phyloP scores from a whole-genome alignment of 1,284 basidiomycete genomes.

The Volvariella surrecta region DNA sequence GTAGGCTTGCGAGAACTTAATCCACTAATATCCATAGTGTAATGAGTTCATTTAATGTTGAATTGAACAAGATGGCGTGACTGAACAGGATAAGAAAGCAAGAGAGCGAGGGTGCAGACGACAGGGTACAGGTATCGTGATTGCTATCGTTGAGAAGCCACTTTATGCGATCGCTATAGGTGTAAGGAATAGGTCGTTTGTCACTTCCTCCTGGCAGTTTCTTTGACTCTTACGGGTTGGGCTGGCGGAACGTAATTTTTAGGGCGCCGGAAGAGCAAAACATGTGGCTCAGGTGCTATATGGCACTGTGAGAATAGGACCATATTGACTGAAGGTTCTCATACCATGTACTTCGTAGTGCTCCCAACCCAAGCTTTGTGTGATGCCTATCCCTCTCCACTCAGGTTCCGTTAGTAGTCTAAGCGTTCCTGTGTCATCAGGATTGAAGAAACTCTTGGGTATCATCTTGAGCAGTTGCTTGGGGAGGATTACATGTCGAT shows the following conservation, averaged over 20 bases:
- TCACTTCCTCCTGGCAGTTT: conserved; percentile 27
- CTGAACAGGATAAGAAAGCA: not conserved
- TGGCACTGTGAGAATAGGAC: conserved; percentile 7
- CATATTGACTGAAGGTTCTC: conserved; percentile 17
- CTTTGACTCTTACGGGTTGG: conserved; percentile 24
- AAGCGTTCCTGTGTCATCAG: conserved; percentile 73
- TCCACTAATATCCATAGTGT: not conserved
- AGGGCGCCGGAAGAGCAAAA: conserved; percentile 69
- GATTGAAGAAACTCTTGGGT: conserved; percentile 75
- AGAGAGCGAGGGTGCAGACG: conserved; percentile 3
- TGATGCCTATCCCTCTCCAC: conserved; percentile 95
- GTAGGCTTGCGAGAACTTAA: not conserved
- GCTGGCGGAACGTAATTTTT: conserved; percentile 53
- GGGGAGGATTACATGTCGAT: conserved; percentile 88
- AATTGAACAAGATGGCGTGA: not conserved
- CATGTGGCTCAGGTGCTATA: conserved; percentile 80
- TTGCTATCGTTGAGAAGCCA: conserved; percentile 3
- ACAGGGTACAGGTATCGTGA: conserved; percentile 1
- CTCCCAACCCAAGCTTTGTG: conserved; percentile 94
- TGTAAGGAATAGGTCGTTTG: not conserved
- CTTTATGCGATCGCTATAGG: conserved; percentile 1
- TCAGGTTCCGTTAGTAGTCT: conserved; percentile 81
- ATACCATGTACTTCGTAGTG: conserved; percentile 95
- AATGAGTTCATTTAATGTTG: not conserved
- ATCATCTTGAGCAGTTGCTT: conserved; percentile 82